A percentile compares a stretch with the other conserved stretches of the same genome.
Conservation (phyloP, 257 asterid genomes). For the Voacanga thouarsii region DNA sequence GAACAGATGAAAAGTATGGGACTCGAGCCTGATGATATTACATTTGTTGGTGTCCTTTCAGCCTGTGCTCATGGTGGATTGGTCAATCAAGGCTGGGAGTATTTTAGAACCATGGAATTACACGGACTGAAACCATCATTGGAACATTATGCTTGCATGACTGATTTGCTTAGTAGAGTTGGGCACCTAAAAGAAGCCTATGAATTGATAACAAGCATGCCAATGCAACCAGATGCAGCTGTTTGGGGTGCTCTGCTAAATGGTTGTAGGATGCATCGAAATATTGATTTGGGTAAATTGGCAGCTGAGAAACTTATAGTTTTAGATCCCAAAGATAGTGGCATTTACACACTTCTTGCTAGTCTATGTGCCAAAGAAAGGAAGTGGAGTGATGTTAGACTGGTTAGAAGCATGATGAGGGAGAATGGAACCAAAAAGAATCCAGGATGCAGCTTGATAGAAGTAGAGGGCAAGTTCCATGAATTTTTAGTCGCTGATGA, state of each 20-base stretch:
- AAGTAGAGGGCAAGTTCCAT: slow-evolving; percentile 61
- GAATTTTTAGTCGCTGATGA: slow-evolving; percentile 66
- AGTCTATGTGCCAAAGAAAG: slow-evolving; percentile 61
- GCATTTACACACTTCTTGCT: slow-evolving; percentile 65
- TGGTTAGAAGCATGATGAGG: slow-evolving; percentile 67
- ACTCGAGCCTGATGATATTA: slow-evolving; percentile 58
- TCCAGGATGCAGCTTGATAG: slow-evolving; percentile 69
- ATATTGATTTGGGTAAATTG: slow-evolving; percentile 62
- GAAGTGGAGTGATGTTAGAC: slow-evolving; percentile 65
- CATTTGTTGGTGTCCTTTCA: slow-evolving; percentile 66
- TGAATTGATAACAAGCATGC: slow-evolving; percentile 49
- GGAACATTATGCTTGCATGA: slow-evolving; percentile 72
- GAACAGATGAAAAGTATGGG: slow-evolving; percentile 40
- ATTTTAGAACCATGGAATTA: slow-evolving; percentile 42
- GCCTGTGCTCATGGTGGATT: slow-evolving; percentile 84
- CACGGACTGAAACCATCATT: slow-evolving; percentile 35
- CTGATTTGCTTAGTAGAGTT: slow-evolving; percentile 67
- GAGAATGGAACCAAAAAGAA: slow-evolving; percentile 60
- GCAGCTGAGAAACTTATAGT: slow-evolving; percentile 59
- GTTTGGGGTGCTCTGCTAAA: slow-evolving; percentile 77
- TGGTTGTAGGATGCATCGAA: slow-evolving; percentile 65
- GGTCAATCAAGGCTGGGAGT: slow-evolving; percentile 50
- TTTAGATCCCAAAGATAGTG: slow-evolving; percentile 76
- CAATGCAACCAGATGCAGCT: slow-evolving; percentile 70
- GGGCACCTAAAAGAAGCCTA: slow-evolving; percentile 60